These are phyloP conservation scores for Gloeostereum incarnatum DNA, from an alignment of 768 basidiomycete genomes.

Conservation along the genomic window DNA sequence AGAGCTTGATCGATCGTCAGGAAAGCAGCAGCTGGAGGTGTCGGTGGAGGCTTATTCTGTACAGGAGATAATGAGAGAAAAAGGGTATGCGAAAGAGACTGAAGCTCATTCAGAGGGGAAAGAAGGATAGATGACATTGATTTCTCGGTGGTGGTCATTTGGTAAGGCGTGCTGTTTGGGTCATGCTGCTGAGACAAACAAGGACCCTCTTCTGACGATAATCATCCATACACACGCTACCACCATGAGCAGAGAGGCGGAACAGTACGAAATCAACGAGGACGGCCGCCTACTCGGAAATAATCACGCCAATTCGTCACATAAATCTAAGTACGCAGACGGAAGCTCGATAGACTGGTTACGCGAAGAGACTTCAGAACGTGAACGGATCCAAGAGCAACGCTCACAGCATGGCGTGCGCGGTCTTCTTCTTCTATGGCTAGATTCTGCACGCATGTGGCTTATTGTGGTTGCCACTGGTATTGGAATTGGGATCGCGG, in stretches of 20 bases:
- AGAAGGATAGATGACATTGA: constrained; percentile 61
- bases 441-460: constrained; percentile 56
- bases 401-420: constrained; percentile 44
- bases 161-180: too few species aligned
- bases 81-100: constrained; percentile 55
- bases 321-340: constrained; percentile 37
- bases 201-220: too few species aligned
- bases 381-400: constrained; percentile 41
- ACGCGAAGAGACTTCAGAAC: constrained; percentile 54
- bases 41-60: constrained; percentile 52
- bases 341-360: constrained; percentile 64
- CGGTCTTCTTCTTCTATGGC: constrained; percentile 42
- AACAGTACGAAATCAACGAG: constrained; percentile 37
- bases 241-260: too few species aligned
- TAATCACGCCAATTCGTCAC: constrained; percentile 14
- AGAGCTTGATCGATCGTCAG: constrained; percentile 54
- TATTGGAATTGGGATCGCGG: constrained; percentile 55
- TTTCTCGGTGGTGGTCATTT: constrained; percentile 8
- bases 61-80: constrained; percentile 67
- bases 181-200: too few species aligned
- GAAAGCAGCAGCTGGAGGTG: constrained; percentile 51
- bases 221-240: too few species aligned
- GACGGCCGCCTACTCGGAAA: constrained; percentile 24
- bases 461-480: constrained; percentile 60
- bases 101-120: constrained; percentile 51